Conservation (phyloP, 2,329 filamentous ascomycete genomes). For the Sarocladiaceae sp. region DNA sequence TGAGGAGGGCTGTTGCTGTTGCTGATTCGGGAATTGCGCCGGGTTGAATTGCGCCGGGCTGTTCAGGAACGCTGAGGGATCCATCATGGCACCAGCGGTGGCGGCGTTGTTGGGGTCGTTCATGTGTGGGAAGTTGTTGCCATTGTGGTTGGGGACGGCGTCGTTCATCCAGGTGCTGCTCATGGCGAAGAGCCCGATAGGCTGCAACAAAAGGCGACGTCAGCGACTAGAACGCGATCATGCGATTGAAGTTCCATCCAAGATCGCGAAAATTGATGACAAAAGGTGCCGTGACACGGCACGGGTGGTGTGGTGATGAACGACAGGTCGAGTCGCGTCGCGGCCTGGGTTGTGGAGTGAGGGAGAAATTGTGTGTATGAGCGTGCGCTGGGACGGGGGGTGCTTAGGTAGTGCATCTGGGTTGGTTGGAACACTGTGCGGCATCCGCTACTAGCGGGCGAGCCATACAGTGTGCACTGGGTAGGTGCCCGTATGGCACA, state of each 20-base stretch:
- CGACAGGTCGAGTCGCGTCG: slow-evolving; percentile 32
- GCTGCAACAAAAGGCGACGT: slow-evolving; percentile 33
- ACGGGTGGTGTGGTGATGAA: slow-evolving; percentile 29
- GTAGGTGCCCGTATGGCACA: background rate
- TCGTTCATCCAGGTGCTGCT: slow-evolving; percentile 65
- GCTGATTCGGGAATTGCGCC: slow-evolving; percentile 46
- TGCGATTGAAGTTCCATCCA: slow-evolving; percentile 34
- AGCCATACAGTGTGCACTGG: slow-evolving; percentile 1
- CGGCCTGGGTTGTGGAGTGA: slow-evolving; percentile 17
- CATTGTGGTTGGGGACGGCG: slow-evolving; percentile 63
- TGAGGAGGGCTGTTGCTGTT: slow-evolving; percentile 16
- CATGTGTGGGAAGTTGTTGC: slow-evolving; percentile 60
- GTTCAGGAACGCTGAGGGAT: slow-evolving; percentile 58
- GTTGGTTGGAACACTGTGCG: background rate
- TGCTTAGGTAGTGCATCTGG: background rate
- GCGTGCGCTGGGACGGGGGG: slow-evolving; percentile 7
- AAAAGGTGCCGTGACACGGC: slow-evolving; percentile 42
- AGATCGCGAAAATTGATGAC: slow-evolving; percentile 17
- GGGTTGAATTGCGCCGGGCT: slow-evolving; percentile 55
- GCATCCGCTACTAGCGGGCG: background rate
- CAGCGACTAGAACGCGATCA: slow-evolving; percentile 33
- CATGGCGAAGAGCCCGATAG: slow-evolving; percentile 45
- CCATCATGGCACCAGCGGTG: slow-evolving; percentile 53
- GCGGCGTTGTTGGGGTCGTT: slow-evolving; percentile 47
- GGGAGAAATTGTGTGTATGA: slow-evolving; percentile 10